Percentiles rank a stretch among this genome's conserved stretches.
phyloP scores from a whole-genome alignment of 2,329 filamentous ascomycete genomes.

The Anthostomella pinea region DNA sequence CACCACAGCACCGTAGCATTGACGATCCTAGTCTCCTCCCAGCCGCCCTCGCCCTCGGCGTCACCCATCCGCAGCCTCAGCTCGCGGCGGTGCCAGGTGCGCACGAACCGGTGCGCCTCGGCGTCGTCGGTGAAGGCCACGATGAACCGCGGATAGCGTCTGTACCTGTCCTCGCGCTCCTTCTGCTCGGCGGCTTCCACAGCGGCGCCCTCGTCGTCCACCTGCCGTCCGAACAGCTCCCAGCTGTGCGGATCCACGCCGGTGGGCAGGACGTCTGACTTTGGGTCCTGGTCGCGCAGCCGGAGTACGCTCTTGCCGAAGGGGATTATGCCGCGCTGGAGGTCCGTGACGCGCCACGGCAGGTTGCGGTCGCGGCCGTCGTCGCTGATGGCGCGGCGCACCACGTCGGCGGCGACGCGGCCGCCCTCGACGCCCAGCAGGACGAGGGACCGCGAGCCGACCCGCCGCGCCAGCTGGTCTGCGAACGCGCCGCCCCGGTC shows the following conservation, averaged over 20 bases:
- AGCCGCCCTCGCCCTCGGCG: slow-evolving; percentile 7
- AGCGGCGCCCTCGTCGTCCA: neutral
- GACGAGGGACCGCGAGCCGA: slow-evolving; percentile 29
- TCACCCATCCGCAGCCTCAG: slow-evolving; percentile 26
- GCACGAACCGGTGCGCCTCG: slow-evolving; percentile 51
- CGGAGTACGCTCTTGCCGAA: slow-evolving; percentile 29
- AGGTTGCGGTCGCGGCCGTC: slow-evolving; percentile 43
- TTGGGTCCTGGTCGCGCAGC: slow-evolving; percentile 2
- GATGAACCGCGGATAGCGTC: slow-evolving; percentile 47
- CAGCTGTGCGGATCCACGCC: too few species aligned
- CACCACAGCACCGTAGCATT: slow-evolving; percentile 31
- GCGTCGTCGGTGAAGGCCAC: slow-evolving; percentile 53
- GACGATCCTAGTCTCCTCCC: slow-evolving; percentile 28
- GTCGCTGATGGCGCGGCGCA: slow-evolving; percentile 38
- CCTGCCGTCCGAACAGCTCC: too few species aligned
- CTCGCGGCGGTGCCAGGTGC: slow-evolving; percentile 41
- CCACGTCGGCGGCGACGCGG: slow-evolving; percentile 31
- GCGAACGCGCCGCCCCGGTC: slow-evolving; percentile 23
- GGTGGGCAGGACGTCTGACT: too few species aligned
- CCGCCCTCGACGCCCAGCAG: slow-evolving; percentile 37
- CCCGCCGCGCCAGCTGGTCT: slow-evolving; percentile 18
- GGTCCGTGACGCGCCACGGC: slow-evolving; percentile 34
- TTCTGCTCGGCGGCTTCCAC: slow-evolving; percentile 4
- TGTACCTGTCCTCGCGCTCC: slow-evolving; percentile 28
- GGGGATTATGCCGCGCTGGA: slow-evolving; percentile 26